Percentiles rank a stretch among this genome's conserved stretches.
Evolutionary conservation across 1,139 yeast species (phyloP).

Genomic region (Yamadazyma atlantica): DNA sequence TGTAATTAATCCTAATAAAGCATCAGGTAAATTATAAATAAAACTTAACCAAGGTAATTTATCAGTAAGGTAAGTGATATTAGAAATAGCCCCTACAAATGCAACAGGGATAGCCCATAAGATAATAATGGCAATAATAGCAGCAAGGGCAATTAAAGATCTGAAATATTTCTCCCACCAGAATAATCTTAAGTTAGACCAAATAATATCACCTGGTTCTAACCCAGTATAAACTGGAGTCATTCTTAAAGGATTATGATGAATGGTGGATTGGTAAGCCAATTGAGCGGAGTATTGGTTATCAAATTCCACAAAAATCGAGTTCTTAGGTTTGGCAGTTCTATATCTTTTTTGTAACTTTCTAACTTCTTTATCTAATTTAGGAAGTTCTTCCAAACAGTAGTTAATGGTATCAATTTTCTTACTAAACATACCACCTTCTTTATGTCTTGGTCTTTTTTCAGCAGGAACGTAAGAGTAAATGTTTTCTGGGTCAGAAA

Average conservation of each 20-base stretch:
- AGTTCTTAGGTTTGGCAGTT: conserved; percentile 47
- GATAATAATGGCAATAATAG: conserved; percentile 57
- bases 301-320: conserved; percentile 70
- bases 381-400: conserved; percentile 55
- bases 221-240: conserved; percentile 53
- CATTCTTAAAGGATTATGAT: conserved; percentile 54
- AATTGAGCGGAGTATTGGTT: conserved; percentile 69
- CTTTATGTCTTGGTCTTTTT: conserved; percentile 72
- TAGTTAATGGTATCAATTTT: conserved; percentile 64
- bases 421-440: conserved; percentile 51
- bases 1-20: conserved; percentile 65
- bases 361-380: conserved; percentile 53
- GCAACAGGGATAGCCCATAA: conserved; percentile 91
- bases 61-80: conserved; percentile 60
- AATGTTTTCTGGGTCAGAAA: conserved; percentile 53
- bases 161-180: conserved; percentile 83
- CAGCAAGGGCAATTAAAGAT: conserved; percentile 55
- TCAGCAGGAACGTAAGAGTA: conserved; percentile 68
- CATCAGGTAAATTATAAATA: conserved; percentile 59
- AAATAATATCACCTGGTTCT: conserved; percentile 61
- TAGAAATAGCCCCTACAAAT: conserved; percentile 77
- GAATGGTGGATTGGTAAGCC: conserved; percentile 60
- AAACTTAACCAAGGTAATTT: conserved; percentile 64
- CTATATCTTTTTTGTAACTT: conserved; percentile 48
- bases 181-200: conserved; percentile 71